Evolutionary conservation across 108 stramenopile species (phyloP).

Genomic region (Cylindrotheca fusiformis): DNA sequence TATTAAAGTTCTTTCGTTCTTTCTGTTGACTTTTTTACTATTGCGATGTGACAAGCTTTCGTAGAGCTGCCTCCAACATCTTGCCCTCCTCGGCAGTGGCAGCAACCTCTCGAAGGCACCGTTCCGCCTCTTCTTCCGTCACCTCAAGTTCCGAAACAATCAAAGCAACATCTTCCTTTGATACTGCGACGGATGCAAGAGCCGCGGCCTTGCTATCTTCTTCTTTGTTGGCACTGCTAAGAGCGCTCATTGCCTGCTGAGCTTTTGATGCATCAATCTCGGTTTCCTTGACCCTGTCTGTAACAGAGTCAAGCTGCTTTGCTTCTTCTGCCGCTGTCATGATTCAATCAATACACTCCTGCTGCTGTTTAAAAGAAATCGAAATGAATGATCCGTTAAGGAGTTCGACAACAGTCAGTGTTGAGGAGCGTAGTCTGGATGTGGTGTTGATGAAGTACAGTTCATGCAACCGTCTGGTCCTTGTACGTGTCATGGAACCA

Average conservation of each 20-base stretch:
- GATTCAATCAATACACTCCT: neutral
- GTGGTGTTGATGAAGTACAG: too few species aligned
- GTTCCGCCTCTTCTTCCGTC: constrained; percentile 60
- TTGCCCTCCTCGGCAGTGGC: constrained; percentile 33
- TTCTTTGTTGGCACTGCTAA: constrained; percentile 27
- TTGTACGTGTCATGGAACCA: too few species aligned
- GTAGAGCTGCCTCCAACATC: constrained; percentile 56
- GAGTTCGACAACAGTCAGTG: too few species aligned
- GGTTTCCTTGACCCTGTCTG: constrained; percentile 66
- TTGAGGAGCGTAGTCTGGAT: too few species aligned
- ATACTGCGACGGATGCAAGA: constrained; percentile 36
- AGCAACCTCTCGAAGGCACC: constrained; percentile 48
- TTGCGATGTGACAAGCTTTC: constrained; percentile 54
- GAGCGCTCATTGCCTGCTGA: constrained; percentile 60
- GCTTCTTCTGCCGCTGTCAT: constrained; percentile 60
- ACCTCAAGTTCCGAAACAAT: constrained; percentile 74
- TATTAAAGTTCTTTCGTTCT: neutral
- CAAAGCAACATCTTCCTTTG: constrained; percentile 65
- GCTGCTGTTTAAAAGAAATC: too few species aligned
- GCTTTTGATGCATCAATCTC: constrained; percentile 71
- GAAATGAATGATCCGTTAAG: too few species aligned
- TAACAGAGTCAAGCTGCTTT: constrained; percentile 82
- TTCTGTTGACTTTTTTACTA: neutral
- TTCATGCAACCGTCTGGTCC: too few species aligned
- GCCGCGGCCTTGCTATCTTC: constrained; percentile 31